A percentile compares a stretch with the other conserved stretches of the same genome.
Conservation (phyloP, 2,329 filamentous ascomycete genomes). For the Monosporascus sp. region DNA sequence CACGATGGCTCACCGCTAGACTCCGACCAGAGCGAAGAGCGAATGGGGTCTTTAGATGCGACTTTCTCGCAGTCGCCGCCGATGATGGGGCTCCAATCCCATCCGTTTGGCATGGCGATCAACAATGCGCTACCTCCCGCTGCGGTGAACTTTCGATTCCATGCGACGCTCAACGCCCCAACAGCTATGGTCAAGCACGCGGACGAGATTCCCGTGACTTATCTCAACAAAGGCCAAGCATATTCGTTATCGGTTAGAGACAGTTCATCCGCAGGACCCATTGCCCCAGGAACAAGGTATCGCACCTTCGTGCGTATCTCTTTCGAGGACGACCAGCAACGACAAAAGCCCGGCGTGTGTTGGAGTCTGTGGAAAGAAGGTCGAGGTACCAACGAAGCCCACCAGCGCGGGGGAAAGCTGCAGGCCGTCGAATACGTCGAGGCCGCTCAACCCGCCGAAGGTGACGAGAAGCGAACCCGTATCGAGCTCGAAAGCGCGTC, state of each 20-base stretch:
- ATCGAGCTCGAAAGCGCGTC: constrained; percentile 71
- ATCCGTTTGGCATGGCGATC: constrained; percentile 42
- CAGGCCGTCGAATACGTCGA: constrained; percentile 94
- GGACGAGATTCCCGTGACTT: constrained; percentile 93
- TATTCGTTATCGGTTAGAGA: constrained; percentile 85
- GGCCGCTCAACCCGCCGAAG: constrained; percentile 51
- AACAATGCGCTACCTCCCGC: constrained; percentile 44
- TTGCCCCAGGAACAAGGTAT: constrained; percentile 63
- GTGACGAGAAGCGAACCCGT: constrained; percentile 61
- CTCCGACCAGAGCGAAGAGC: constrained; percentile 44
- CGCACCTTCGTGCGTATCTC: constrained; percentile 92
- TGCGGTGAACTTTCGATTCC: constrained; percentile 77
- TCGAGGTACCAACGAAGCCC: constrained; percentile 89
- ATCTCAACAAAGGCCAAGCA: constrained; percentile 94
- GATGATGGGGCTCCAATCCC: constrained; percentile 52
- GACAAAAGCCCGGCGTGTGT: constrained; percentile 73
- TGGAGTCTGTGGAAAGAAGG: constrained; percentile 96
- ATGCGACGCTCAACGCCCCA: constrained; percentile 84
- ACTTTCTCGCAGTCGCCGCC: constrained; percentile 57
- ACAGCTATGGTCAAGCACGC: constrained; percentile 91
- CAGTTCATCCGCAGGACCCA: constrained; percentile 57
- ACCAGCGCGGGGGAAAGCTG: constrained; percentile 85
- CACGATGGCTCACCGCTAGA: constrained; percentile 67
- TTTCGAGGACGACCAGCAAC: constrained; percentile 93
- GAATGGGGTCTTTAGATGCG: constrained; percentile 52